Base-by-base conservation (phyloP, 2,329 filamentous ascomycete genomes). In the Ceratocystis alfenasii region DNA sequence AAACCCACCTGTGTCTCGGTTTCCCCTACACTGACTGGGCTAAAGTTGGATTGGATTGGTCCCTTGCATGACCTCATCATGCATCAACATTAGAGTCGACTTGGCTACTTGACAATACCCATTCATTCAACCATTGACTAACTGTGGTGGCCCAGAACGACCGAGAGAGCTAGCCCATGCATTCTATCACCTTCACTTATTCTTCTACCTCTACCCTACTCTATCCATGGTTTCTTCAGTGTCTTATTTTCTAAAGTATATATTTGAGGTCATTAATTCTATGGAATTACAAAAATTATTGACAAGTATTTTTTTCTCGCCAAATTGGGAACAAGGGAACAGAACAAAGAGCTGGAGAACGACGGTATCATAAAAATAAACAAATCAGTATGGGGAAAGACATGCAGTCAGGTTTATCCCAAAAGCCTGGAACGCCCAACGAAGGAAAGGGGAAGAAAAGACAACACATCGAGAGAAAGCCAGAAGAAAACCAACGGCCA, bases 291-390 rank as follows among this genome's bases (percentile, higher is more conserved):
- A n/a, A 22, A n/a, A 10, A 48, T 6, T 2, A 7, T 17, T 25
- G 22, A 7, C 3, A 15, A 25, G 48, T 10, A 5, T 22, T 28
- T 22, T 22, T 53, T 25, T 17, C 48, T 53, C 3, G 22, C 22
- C 48, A 53, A 41, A 41, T 15, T 41, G 12, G 36, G 36, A 12
- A 41, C 36, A 41, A 41, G 36, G 10, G 3, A 25, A 15, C 48
- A 53, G 7, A 28, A 15, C 48, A 53, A 53, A 25, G 10, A 15
- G 20, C 7, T 28, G 48, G 6, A 53, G 20, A 53, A 53, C 10
- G 15, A 20, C 48, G 48, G 48, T 53, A 53, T 53, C 48, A 53
- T 53, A 25, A 22, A 53, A 53, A 53, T 53, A 53, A 53, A 22
- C 22, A 53, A 53, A 53, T 3, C 4, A 53, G 22, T 25, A 28